These are phyloP conservation scores for Camelina hispida DNA, from an alignment of 345 rosid genomes.

Conservation along the genomic window DNA sequence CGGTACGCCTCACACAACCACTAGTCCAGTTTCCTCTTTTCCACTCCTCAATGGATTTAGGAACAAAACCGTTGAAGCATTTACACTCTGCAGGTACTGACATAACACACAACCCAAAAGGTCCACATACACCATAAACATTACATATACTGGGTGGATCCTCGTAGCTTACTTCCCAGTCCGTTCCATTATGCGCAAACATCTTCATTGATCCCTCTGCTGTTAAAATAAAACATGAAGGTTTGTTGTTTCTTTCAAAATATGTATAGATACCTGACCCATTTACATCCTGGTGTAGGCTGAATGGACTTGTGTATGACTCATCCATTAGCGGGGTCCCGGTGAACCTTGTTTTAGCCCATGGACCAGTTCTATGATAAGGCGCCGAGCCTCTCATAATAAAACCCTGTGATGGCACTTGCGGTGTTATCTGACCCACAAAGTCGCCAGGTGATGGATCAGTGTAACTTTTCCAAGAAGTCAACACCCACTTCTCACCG, in stretches of 20 bases:
- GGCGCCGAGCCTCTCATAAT: constrained; percentile 30
- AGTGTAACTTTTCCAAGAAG: constrained; percentile 47
- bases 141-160: neutral
- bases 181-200: neutral
- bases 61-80: constrained; percentile 32
- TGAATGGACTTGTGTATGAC: neutral
- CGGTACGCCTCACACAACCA: constrained; percentile 28
- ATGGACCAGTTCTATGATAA: constrained; percentile 43
- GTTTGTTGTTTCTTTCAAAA: neutral
- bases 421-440: constrained; percentile 15
- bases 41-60: constrained; percentile 26
- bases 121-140: constrained; percentile 28
- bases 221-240: neutral
- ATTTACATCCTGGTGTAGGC: constrained; percentile 26
- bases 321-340: neutral
- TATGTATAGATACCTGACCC: constrained; percentile 17
- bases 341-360: constrained; percentile 43
- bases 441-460: constrained; percentile 53
- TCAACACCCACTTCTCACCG: constrained; percentile 23
- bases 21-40: constrained; percentile 20
- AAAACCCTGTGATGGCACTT: constrained; percentile 42
- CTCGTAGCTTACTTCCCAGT: neutral
- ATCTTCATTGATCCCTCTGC: constrained; percentile 4
- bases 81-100: constrained; percentile 3
- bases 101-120: constrained; percentile 30